phyloP scores from a whole-genome alignment of 2,329 filamentous ascomycete species.

The Microdochium paspali region DNA sequence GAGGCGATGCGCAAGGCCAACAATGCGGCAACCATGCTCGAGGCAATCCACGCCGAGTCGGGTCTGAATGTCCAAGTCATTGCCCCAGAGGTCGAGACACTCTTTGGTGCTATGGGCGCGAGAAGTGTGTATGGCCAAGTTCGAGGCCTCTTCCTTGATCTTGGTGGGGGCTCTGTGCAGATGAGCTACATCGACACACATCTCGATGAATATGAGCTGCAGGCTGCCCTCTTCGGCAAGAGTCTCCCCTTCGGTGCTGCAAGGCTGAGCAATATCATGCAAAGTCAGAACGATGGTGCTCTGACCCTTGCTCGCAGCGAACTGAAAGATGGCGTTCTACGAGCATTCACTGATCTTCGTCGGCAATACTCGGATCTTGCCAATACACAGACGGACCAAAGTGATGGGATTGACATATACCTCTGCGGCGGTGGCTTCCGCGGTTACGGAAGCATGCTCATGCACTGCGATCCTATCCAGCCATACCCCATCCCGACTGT shows the following conservation, averaged over 20 bases:
- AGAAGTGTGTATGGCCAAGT: slow-evolving; percentile 63
- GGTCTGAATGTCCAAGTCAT: slow-evolving; percentile 65
- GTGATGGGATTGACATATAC: slow-evolving; percentile 58
- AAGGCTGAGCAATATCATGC: slow-evolving; percentile 40
- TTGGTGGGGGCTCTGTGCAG: slow-evolving; percentile 65
- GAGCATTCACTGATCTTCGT: slow-evolving; percentile 48
- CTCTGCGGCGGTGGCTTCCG: slow-evolving; percentile 85
- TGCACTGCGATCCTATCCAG: slow-evolving; percentile 62
- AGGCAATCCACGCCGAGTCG: slow-evolving; percentile 50
- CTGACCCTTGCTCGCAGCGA: slow-evolving; percentile 39
- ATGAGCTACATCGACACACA: slow-evolving; percentile 53
- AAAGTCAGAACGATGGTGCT: slow-evolving; percentile 25
- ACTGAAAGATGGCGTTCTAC: slow-evolving; percentile 47
- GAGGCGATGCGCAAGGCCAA: slow-evolving; percentile 77
- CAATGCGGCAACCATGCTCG: slow-evolving; percentile 62
- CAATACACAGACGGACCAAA: slow-evolving; percentile 23
- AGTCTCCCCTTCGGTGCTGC: slow-evolving; percentile 56
- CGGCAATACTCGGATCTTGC: slow-evolving; percentile 38
- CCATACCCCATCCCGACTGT: slow-evolving; percentile 81
- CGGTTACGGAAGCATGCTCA: slow-evolving; percentile 83
- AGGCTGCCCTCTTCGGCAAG: slow-evolving; percentile 43
- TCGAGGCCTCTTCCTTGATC: slow-evolving; percentile 73
- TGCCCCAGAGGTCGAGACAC: slow-evolving; percentile 70
- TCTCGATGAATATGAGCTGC: slow-evolving; percentile 33
- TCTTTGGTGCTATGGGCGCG: slow-evolving; percentile 75